Base-by-base conservation (phyloP, 805 yeast species). In the Candida peoriensis region DNA sequence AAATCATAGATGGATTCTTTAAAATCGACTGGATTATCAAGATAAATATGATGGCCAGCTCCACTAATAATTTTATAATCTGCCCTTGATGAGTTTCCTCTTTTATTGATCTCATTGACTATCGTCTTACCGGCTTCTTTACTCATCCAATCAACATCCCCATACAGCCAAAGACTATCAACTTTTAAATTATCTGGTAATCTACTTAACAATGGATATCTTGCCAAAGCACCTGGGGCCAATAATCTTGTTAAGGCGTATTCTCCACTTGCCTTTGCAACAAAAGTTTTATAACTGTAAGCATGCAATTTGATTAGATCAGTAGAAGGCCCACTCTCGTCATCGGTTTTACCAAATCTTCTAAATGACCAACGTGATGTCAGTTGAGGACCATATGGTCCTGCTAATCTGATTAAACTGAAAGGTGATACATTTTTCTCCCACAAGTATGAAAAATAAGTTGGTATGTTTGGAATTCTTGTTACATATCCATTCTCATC, bases 111-210 rank as follows among this genome's bases (percentile, higher is more conserved):
- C 30, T 55, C 57, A 10, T 60, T 51, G 12, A 63, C 66, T 34
- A 64, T 61, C 24, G 67, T 60, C 25, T 61, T 52, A 3, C 87
- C 87, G 10, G 80, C 82, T 30, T 64, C 67, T 34, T 66, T 72
- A 41, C 74, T 73, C 86, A 79, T 79, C 87, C 87, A 79, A 53
- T 79, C 87, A 24, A 57, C 60, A 39, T 78, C 84, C 8, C 87
- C 87, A 47, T 79, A 79, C 17, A 78, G 42, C 79, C 82, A 76
- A 20, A 76, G 53, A 11, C 49, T 38, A 6, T 51, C 48, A 21
- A 46, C 42, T 28, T 46, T 38, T 43, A 39, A 49, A 32, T 66
- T 55, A 30, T 44, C 59, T 12, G 64, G 76, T 45, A 68, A 55
- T 46, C 85, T 63, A 42, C 73, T 78, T 21, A 73, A 43, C 28